Evolutionary conservation across 2,329 filamentous ascomycete species (phyloP), one percentile per base, ranked within the genome.

Genomic region (Lasiodiplodia citricola): DNA sequence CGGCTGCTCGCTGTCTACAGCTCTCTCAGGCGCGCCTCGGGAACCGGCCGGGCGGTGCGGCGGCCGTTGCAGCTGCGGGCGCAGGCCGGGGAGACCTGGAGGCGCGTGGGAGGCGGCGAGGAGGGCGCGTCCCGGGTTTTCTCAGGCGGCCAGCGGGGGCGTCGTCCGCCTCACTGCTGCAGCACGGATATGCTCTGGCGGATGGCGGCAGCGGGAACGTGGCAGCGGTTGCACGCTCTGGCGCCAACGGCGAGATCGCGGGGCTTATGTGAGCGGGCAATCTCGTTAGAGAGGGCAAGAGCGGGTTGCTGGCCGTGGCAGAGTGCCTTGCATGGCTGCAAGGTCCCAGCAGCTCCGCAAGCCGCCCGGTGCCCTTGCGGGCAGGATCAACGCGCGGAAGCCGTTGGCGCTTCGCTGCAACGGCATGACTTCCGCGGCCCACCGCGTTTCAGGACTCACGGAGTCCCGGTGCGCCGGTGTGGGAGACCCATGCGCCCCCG

Each of bases 251-350:
- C 58, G 60, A 51, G 60, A 64, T 37, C 10, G 60, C 37, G 47
- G 47, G 37, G 60, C 60, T 64, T 64, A 64, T 64, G 60, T 64
- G 60, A 64, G 60, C 60, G 60, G 44, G 44, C 23, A 62, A 62
- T 62, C 56, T 60, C 56, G 37, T 44, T 44, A 38, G 38, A 21
- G 13, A 18, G 37, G 23, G 6, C 14, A 25, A 31, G 38, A 16
- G 52, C 52, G 50, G 25, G 52, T 18, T 57, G 54, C 54, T 57
- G 31, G 37, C 55, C 21, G 38, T 13, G 18, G 47, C 44, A 47
- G 41, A 64, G 60, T 64, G 60, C 60, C 60, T 64, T 64, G 60
- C 60, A 64, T 35, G 28, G 28, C 44, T 64, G 60, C 60, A 64
- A 64, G 60, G 60, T 64, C 44, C 60, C 18, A 28, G 55, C 8